These are phyloP conservation scores for Rhodomyrtus psidioides DNA, from an alignment of 441 rosid genomes.

Conservation along the genomic window DNA sequence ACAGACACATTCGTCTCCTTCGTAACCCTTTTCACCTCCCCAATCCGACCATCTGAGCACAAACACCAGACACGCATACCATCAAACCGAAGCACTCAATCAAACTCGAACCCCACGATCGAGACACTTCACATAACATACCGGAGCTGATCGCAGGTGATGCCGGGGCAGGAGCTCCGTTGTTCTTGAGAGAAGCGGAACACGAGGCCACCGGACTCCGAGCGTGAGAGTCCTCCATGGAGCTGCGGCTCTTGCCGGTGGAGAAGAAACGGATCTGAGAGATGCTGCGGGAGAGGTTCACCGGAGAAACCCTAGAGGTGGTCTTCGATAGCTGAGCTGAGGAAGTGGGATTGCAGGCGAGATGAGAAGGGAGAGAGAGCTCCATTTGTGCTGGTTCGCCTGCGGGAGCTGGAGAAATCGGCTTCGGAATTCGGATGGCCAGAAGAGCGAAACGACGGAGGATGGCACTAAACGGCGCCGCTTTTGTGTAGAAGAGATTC, in stretches of 20 bases:
- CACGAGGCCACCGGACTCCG: background rate
- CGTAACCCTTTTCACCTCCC: constrained; percentile 81
- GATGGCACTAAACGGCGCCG: background rate
- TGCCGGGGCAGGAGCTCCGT: constrained; percentile 15
- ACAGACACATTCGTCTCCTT: constrained; percentile 85
- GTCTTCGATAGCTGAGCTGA: constrained; percentile 7
- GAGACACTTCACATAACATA: background rate
- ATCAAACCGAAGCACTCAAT: background rate
- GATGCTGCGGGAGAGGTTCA: background rate
- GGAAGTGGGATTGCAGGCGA: constrained; percentile 3
- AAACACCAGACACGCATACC: background rate
- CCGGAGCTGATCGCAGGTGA: background rate
- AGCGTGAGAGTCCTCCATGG: constrained; percentile 18
- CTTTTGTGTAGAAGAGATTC: background rate
- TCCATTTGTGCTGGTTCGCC: background rate
- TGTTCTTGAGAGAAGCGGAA: constrained; percentile 22
- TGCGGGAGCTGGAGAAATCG: background rate
- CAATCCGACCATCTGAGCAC: constrained; percentile 33
- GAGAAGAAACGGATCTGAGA: background rate
- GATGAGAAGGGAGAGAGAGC: constrained; percentile 9
- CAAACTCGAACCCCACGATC: background rate
- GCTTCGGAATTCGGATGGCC: background rate
- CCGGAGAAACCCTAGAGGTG: background rate
- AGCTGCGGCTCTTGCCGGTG: background rate
- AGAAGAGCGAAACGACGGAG: background rate